phyloP scores from a whole-genome alignment of 2,329 filamentous ascomycete species.

The Aspergillus sp. region DNA sequence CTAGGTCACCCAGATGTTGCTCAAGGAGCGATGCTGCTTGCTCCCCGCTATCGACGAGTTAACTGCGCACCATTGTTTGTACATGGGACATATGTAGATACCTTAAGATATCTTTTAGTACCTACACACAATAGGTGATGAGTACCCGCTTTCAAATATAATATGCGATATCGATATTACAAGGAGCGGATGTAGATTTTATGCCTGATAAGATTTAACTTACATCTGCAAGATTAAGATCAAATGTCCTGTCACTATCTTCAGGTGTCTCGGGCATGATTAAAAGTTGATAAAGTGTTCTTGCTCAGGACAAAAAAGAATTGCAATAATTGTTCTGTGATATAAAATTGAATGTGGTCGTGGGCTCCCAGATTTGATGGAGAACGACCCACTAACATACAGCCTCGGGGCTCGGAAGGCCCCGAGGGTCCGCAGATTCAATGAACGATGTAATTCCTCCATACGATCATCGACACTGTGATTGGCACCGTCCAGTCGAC shows the following conservation, averaged over 20 bases:
- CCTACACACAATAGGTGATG: not conserved
- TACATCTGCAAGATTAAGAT: not conserved
- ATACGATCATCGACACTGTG: too few relatives aligned
- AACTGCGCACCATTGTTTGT: not conserved
- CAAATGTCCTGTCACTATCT: not conserved
- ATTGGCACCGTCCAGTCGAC: too few relatives aligned
- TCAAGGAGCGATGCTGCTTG: conserved; percentile 56
- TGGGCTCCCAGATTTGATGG: not conserved
- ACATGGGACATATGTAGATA: not conserved
- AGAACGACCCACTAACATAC: not conserved
- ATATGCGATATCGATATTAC: not conserved
- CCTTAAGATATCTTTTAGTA: conserved; percentile 11
- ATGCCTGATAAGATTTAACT: not conserved
- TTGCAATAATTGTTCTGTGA: not conserved
- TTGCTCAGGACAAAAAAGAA: too few relatives aligned
- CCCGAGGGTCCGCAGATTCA: too few relatives aligned
- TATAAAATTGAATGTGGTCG: not conserved
- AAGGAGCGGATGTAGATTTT: not conserved
- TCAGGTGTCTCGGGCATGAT: not conserved
- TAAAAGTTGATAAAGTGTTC: not conserved
- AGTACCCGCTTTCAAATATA: not conserved
- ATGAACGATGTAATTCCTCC: too few relatives aligned
- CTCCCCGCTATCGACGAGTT: conserved; percentile 47
- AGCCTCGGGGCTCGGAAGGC: too few relatives aligned
- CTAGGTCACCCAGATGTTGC: conserved; percentile 53